A percentile compares a stretch with the other conserved stretches of the same genome.
Evolutionary conservation across 139 green algal genomes (phyloP).

Genomic region (Tetraselmis chui): DNA sequence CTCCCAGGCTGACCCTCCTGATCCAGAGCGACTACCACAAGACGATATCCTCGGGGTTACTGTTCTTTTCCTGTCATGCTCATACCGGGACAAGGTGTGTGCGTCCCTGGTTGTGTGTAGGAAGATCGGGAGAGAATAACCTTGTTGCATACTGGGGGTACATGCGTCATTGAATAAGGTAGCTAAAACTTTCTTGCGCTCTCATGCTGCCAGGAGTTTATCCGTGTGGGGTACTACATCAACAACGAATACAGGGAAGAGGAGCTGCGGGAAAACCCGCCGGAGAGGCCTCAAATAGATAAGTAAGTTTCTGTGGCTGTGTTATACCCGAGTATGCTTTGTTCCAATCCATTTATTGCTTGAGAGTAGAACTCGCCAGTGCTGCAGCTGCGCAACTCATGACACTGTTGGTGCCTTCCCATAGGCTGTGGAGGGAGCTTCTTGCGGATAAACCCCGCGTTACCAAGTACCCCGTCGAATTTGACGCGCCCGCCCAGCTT

Average conservation of each 20-base stretch:
- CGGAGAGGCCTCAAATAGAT: slow-evolving; percentile 57
- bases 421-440: slow-evolving; percentile 61
- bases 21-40: slow-evolving; percentile 62
- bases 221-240: slow-evolving; percentile 92
- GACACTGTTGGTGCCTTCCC: too few species aligned
- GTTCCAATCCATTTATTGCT: too few species aligned
- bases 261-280: slow-evolving; percentile 73
- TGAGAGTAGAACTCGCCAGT: too few species aligned
- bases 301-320: slow-evolving; percentile 16
- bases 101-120: too few species aligned
- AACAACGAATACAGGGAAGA: slow-evolving; percentile 93
- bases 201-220: slow-evolving; percentile 69
- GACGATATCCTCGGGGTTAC: slow-evolving; percentile 89
- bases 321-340: not conserved
- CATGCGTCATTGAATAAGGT: too few species aligned
- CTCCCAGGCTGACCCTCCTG: slow-evolving; percentile 74
- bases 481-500: slow-evolving; percentile 17
- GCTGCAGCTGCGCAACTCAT: too few species aligned
- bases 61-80: slow-evolving; percentile 92
- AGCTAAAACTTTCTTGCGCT: too few species aligned
- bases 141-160: too few species aligned
- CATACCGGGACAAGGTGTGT: slow-evolving; percentile 58
- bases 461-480: slow-evolving; percentile 73
- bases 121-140: too few species aligned
- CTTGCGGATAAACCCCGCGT: slow-evolving; percentile 88